Percentiles rank a stretch among this genome's conserved stretches.
phyloP scores from a whole-genome alignment of 495 filamentous ascomycete species.

The Neurospora sp. region DNA sequence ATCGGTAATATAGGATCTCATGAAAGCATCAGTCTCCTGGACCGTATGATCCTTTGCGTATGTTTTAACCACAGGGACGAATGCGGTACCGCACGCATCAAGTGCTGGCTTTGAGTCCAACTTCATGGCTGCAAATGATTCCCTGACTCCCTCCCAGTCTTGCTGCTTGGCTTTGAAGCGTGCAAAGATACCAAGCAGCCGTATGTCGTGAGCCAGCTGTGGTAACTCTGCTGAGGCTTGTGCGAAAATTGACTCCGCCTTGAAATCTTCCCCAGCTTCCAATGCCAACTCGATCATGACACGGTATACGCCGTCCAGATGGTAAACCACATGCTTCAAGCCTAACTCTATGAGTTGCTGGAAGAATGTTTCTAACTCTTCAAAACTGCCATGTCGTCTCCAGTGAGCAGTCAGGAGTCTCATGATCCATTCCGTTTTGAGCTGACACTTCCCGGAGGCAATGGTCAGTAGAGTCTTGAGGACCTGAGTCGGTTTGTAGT shows the following conservation, averaged over 20 bases:
- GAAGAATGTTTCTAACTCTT: conserved; percentile 19
- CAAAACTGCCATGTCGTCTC: conserved; percentile 15
- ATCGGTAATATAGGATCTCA: conserved; percentile 24
- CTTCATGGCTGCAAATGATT: conserved; percentile 26
- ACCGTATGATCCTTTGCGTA: conserved; percentile 31
- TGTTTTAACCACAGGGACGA: conserved; percentile 35
- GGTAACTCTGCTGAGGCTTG: conserved; percentile 11
- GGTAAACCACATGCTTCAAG: conserved; percentile 11
- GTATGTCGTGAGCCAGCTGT: conserved; percentile 14
- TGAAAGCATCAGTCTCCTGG: conserved; percentile 32
- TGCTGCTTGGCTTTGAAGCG: conserved; percentile 27
- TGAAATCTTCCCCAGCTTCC: conserved; percentile 21
- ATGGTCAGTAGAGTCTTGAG: conserved; percentile 18
- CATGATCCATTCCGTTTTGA: conserved; percentile 25
- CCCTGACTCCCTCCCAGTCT: conserved; percentile 37
- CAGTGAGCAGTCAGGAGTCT: conserved; percentile 23
- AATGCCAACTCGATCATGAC: conserved; percentile 32
- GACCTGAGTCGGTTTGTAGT: conserved; percentile 15
- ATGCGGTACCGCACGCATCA: conserved; percentile 20
- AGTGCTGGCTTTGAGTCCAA: conserved; percentile 1
- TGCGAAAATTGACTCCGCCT: conserved; percentile 20
- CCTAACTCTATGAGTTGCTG: conserved; percentile 8
- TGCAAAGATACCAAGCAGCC: conserved; percentile 29
- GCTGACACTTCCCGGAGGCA: conserved; percentile 3
- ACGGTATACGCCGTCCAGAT: conserved; percentile 22